Conservation (phyloP, 495 filamentous ascomycete genomes). For the Penicillium longicatenatum region DNA sequence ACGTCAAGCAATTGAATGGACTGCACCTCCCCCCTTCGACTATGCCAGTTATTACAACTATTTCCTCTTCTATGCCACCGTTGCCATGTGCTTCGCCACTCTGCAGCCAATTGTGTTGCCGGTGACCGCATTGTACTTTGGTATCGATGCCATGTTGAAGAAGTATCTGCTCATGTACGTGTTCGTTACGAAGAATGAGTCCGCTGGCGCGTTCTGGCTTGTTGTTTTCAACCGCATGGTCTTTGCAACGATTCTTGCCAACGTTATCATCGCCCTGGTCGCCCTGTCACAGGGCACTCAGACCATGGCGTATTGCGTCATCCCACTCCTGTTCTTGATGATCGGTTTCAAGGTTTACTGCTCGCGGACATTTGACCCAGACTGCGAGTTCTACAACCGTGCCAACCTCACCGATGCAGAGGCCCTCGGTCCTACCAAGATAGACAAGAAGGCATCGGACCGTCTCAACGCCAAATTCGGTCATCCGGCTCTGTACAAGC, state of each 20-base stretch:
- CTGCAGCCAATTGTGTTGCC: slow-evolving; percentile 91
- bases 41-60: slow-evolving; percentile 96
- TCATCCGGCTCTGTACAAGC: slow-evolving; percentile 86
- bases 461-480: slow-evolving; percentile 81
- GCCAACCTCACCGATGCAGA: slow-evolving; percentile 60
- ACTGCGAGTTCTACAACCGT: slow-evolving; percentile 75
- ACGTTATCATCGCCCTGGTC: slow-evolving; percentile 74
- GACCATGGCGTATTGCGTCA: slow-evolving; percentile 64
- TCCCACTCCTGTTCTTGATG: slow-evolving; percentile 80
- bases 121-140: slow-evolving; percentile 87
- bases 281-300: slow-evolving; percentile 59
- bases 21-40: slow-evolving; percentile 89
- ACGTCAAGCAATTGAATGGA: slow-evolving; percentile 88
- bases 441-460: slow-evolving; percentile 60
- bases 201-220: slow-evolving; percentile 92
- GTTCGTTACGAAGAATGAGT: slow-evolving; percentile 95
- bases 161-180: slow-evolving; percentile 95
- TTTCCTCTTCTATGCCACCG: slow-evolving; percentile 91
- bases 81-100: slow-evolving; percentile 81
- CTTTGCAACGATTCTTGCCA: slow-evolving; percentile 78
- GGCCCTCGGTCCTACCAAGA: slow-evolving; percentile 45
- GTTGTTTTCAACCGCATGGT: slow-evolving; percentile 88
- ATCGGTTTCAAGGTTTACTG: slow-evolving; percentile 88
- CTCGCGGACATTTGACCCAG: slow-evolving; percentile 69
- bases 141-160: slow-evolving; percentile 83